Base-by-base conservation (phyloP, 805 yeast genomes). In the Schwanniomyces pseudopolymorphus region DNA sequence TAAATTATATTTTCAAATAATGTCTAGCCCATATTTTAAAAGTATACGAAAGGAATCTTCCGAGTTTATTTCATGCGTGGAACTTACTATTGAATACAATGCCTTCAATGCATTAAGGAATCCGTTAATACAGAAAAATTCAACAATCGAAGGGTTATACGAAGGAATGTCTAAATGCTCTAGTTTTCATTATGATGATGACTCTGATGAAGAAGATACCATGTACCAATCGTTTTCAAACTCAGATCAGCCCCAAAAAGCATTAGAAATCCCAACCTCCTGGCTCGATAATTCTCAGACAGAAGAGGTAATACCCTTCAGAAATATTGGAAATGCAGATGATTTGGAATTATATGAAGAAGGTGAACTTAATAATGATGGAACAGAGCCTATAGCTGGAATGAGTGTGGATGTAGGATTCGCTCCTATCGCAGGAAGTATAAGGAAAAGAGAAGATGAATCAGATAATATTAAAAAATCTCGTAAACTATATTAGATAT, bases 401-500 rank as follows among this genome's bases (percentile, higher is more conserved):
- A 71, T 72, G 76, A 54, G 66, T 40, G 74, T 72, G 22, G 72
- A 70, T 40, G 58, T 72, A n/a, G 73, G 69, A n/a, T 63, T 52
- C 44, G 67, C 63, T 20, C 59, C 66, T 7, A 54, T 68, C 4
- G 67, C 70, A 2, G 77, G 77, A 0, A 54, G 52, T 6, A 56
- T 61, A 14, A 51, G 74, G 21, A 58, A 59, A 31, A 48, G 67
- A 36, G 61, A 57, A n/a, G 55, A 57, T 1, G 66, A 60, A 13
- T 54, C 45, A 19, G 48, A 46, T 4, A 46, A 33, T 7, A 37
- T 25, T 14, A 43, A 20, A 7, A 55, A 55, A 39, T 43, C 27
- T 33, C 45, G 56, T 24, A 39, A 52, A 43, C 16, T 46, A 38
- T 35, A 14, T 17, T 43, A 28, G 24, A 22, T 3, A 5, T 16